These are phyloP conservation scores for Exophiala phaeomuriformis DNA, from an alignment of 2,329 filamentous ascomycete species.

Conservation along the genomic window DNA sequence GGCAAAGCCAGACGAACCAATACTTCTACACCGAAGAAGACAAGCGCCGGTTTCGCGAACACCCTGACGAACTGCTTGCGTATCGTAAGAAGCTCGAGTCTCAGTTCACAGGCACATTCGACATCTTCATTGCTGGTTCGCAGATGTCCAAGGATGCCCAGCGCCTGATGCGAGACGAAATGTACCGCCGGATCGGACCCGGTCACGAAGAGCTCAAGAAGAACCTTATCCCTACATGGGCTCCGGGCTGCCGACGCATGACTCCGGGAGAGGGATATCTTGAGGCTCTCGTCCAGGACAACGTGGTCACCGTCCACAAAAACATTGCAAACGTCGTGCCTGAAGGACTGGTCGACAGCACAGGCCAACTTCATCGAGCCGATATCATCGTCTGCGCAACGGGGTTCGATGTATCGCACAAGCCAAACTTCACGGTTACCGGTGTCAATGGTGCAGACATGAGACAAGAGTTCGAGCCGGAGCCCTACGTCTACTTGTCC, in stretches of 20 bases:
- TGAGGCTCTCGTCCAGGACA: constrained; percentile 35
- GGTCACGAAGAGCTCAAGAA: constrained; percentile 39
- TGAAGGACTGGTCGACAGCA: constrained; percentile 35
- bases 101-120: constrained; percentile 39
- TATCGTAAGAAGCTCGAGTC: constrained; percentile 41
- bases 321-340: constrained; percentile 37
- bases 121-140: constrained; percentile 39
- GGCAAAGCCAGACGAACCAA: constrained; percentile 2
- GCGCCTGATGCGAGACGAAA: constrained; percentile 39
- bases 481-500: constrained; percentile 22
- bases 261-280: constrained; percentile 48
- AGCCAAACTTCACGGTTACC: background rate
- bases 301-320: constrained; percentile 25
- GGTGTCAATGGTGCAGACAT: background rate
- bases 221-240: constrained; percentile 26
- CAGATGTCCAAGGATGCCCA: constrained; percentile 35
- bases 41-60: constrained; percentile 33
- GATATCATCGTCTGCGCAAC: constrained; percentile 37
- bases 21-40: constrained; percentile 12
- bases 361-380: constrained; percentile 34
- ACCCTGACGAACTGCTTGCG: constrained; percentile 37
- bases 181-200: constrained; percentile 38
- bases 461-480: constrained; percentile 36
- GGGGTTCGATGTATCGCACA: constrained; percentile 28
- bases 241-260: constrained; percentile 40